These are phyloP conservation scores for Chrysanthemum lavandulifolium DNA, from an alignment of 129 eudicot genomes.

Conservation along the genomic window DNA sequence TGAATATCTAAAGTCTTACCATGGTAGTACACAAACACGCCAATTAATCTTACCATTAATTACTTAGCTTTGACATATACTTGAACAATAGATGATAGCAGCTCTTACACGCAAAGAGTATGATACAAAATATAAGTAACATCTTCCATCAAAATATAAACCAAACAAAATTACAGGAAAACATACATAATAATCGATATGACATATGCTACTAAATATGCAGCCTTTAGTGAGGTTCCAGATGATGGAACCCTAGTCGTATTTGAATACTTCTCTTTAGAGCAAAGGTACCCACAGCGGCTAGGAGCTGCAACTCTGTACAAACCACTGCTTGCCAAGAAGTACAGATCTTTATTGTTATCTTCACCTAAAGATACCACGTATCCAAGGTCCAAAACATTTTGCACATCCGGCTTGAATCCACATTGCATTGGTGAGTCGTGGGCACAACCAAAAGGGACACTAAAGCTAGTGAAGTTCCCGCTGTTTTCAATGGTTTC, in stretches of 20 bases:
- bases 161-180: background rate
- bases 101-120: too few species aligned
- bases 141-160: too few species aligned
- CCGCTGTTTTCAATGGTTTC: conserved; percentile 57
- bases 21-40: too few species aligned
- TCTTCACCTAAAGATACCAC: conserved; percentile 73
- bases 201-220: conserved; percentile 10
- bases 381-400: conserved; percentile 56
- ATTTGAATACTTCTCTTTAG: conserved; percentile 39
- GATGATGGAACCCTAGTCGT: conserved; percentile 12
- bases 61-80: too few species aligned
- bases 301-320: conserved; percentile 72
- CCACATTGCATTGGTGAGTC: conserved; percentile 71
- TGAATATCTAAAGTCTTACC: too few species aligned
- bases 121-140: too few species aligned
- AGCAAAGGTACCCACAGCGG: conserved; percentile 64
- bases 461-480: conserved; percentile 39
- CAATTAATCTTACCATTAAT: too few species aligned
- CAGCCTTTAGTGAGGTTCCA: conserved; percentile 22
- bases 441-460: conserved; percentile 50
- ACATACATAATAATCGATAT: conserved; percentile 2
- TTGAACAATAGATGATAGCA: too few species aligned
- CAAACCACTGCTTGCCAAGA: conserved; percentile 70
- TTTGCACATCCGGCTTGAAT: conserved; percentile 37
- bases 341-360: conserved; percentile 53